These are phyloP conservation scores for Globisporangium solare DNA, from an alignment of 352 stramenopile genomes.

Conservation along the genomic window DNA sequence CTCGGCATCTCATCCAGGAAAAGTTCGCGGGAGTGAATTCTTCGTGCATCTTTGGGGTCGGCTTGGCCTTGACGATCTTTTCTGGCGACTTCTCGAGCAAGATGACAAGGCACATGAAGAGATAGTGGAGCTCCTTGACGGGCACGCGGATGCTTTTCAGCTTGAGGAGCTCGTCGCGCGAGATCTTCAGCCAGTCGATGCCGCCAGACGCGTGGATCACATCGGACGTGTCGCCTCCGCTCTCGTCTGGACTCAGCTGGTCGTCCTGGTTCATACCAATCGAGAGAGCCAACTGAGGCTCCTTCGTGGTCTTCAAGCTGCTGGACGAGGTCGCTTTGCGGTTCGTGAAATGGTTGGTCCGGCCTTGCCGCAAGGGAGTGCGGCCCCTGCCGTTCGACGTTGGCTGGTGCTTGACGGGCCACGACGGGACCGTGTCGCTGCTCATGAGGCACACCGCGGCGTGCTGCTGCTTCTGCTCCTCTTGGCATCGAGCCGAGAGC, in stretches of 20 bases:
- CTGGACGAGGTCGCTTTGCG: conserved; percentile 1
- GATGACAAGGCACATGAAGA: conserved; percentile 77
- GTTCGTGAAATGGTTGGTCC: conserved; percentile 70
- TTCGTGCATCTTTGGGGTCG: conserved; percentile 38
- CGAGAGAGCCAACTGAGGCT: conserved; percentile 2
- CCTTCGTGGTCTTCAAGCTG: neutral
- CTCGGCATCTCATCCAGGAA: conserved; percentile 53
- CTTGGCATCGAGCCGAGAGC: conserved; percentile 5
- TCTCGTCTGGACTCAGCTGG: conserved; percentile 7
- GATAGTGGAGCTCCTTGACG: conserved; percentile 65
- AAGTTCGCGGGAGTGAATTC: conserved; percentile 54
- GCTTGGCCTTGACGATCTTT: conserved; percentile 27
- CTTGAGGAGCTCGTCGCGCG: conserved; percentile 60
- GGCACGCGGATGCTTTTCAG: conserved; percentile 59
- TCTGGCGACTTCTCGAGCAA: conserved; percentile 52
- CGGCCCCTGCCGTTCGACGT: conserved; percentile 48
- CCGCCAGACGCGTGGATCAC: conserved; percentile 19
- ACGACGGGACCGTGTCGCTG: conserved; percentile 49
- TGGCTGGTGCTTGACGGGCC: conserved; percentile 48
- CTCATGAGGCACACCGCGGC: conserved; percentile 45
- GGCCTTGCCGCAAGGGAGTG: conserved; percentile 54
- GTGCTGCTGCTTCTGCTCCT: conserved; percentile 19
- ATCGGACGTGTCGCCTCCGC: conserved; percentile 5
- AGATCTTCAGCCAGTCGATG: conserved; percentile 65
- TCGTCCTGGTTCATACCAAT: conserved; percentile 26